Evolutionary conservation across 2,329 filamentous ascomycete species (phyloP).

Genomic region (Pseudonectria buxi): DNA sequence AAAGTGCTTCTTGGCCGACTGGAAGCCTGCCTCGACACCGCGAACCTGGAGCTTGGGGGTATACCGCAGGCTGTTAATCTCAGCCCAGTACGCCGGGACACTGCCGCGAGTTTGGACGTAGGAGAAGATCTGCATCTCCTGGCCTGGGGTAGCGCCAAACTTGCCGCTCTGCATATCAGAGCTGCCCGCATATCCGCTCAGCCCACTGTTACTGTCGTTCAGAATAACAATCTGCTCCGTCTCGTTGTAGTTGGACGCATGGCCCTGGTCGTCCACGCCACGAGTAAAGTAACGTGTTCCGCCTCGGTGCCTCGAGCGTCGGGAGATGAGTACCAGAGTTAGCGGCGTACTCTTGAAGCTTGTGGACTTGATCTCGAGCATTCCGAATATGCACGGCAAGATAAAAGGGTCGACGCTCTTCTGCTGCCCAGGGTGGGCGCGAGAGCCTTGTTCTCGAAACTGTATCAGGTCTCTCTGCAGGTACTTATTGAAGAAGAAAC

Average conservation of each 20-base stretch:
- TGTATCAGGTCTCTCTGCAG: conserved; percentile 87
- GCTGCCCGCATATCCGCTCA: conserved; percentile 75
- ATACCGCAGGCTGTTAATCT: conserved; percentile 89
- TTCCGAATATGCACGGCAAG: conserved; percentile 90
- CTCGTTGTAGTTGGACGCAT: conserved; percentile 99
- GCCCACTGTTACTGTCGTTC: conserved; percentile 69
- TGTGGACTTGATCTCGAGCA: conserved; percentile 85
- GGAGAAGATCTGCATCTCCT: conserved; percentile 82
- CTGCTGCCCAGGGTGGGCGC: conserved; percentile 63
- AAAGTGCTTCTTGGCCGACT: conserved; percentile 81
- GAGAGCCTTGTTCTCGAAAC: conserved; percentile 61
- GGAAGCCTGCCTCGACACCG: conserved; percentile 70
- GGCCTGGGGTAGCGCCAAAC: conserved; percentile 48
- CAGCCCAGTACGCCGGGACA: conserved; percentile 92
- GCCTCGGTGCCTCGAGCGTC: conserved; percentile 78
- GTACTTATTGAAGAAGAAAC: conserved; percentile 98
- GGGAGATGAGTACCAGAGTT: conserved; percentile 80
- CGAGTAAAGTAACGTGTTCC: conserved; percentile 94
- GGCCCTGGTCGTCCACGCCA: conserved; percentile 84
- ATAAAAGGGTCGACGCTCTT: conserved; percentile 83
- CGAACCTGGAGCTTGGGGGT: conserved; percentile 85
- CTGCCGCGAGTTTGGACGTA: conserved; percentile 97
- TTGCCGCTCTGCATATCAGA: conserved; percentile 70
- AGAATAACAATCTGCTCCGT: conserved; percentile 89
- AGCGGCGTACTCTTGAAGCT: conserved; percentile 77